Conservation (phyloP, 148 eudicot genomes). For the Suaeda aralocaspica region DNA sequence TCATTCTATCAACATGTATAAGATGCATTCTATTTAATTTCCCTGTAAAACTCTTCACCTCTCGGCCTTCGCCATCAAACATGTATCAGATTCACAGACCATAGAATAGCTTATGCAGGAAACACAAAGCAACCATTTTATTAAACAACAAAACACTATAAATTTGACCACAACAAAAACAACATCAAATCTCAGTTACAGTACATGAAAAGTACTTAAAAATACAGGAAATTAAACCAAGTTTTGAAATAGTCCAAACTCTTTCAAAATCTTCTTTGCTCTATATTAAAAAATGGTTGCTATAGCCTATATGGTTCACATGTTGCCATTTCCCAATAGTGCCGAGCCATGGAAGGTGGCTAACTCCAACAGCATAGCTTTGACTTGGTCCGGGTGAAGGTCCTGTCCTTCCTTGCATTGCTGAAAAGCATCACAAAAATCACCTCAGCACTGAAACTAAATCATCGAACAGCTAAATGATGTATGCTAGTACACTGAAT, state of each 20-base stretch:
- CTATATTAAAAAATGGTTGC: not conserved
- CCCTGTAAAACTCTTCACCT: too few relatives aligned
- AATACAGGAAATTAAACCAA: not conserved
- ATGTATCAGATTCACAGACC: too few relatives aligned
- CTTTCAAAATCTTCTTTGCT: constrained; percentile 1
- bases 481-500: not conserved
- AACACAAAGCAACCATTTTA: not conserved
- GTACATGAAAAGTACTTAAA: constrained; percentile 7
- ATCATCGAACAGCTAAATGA: not conserved
- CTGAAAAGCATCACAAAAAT: constrained; percentile 31
- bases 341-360: constrained; percentile 61
- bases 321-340: constrained; percentile 19
- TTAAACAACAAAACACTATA: not conserved
- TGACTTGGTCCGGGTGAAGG: constrained; percentile 78
- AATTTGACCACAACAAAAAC: not conserved
- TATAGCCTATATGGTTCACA: constrained; percentile 21
- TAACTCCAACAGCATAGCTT: constrained; percentile 72
- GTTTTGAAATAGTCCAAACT: not conserved
- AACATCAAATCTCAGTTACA: constrained; percentile 8
- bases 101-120: not conserved
- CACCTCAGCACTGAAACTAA: not conserved
- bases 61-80: too few relatives aligned
- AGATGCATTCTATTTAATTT: too few relatives aligned
- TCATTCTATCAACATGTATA: too few relatives aligned
- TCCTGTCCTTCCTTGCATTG: constrained; percentile 90